Conservation (phyloP, 2,329 filamentous ascomycete species). For the Corniculantispora saksenae region DNA sequence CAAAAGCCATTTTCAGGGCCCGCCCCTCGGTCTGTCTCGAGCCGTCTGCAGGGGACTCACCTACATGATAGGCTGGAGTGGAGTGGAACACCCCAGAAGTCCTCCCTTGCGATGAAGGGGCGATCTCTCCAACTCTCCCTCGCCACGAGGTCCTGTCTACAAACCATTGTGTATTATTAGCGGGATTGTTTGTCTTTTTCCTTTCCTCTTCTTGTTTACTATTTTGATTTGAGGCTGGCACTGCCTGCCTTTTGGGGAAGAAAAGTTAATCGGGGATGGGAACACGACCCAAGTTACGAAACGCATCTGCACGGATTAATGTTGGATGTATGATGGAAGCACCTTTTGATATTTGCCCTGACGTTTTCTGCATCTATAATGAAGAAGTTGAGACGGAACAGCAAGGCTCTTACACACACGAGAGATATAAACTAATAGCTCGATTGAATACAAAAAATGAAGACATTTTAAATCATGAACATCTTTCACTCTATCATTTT, state of each 20-base stretch:
- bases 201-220: constrained; percentile 12
- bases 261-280: constrained; percentile 10
- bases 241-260: not conserved
- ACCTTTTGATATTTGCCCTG: constrained; percentile 7
- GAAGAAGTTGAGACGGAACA: not conserved
- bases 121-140: not conserved
- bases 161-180: constrained; percentile 7
- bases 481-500: not conserved
- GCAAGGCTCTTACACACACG: not conserved
- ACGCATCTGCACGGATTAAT: constrained; percentile 15
- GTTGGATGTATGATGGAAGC: constrained; percentile 18
- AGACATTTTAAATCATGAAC: not conserved
- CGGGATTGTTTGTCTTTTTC: not conserved
- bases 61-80: not conserved
- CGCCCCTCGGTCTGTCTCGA: not conserved
- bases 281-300: constrained; percentile 4
- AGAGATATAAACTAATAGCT: not conserved
- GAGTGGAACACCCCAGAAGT: constrained; percentile 8
- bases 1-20: not conserved
- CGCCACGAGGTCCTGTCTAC: not conserved
- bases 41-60: not conserved
- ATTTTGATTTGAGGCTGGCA: constrained; percentile 1
- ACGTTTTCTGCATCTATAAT: not conserved
- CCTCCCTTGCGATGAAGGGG: constrained; percentile 9
- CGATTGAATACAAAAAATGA: not conserved